Evolutionary conservation across 2,329 filamentous ascomycete genomes (phyloP).

Genomic region (Berkeleyomyces rouxiae): DNA sequence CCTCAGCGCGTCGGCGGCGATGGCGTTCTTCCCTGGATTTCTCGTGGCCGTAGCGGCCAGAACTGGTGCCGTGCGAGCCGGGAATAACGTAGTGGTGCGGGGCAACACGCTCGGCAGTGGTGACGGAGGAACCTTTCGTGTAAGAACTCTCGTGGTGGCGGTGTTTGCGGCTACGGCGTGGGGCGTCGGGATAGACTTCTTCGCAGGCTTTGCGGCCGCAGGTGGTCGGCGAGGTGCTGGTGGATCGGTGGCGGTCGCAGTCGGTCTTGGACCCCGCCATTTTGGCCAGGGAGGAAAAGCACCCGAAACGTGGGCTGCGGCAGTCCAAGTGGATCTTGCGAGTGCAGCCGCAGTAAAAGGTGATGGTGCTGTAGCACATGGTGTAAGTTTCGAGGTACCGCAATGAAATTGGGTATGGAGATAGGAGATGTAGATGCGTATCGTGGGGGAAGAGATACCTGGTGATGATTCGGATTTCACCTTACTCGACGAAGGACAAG

Average conservation of each 20-base stretch:
- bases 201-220: constrained; percentile 8
- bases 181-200: constrained; percentile 1
- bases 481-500: neutral
- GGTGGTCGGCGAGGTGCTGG: neutral
- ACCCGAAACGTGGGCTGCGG: neutral
- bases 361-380: constrained; percentile 5
- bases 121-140: neutral
- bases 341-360: constrained; percentile 3
- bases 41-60: neutral
- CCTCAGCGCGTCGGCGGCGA: neutral
- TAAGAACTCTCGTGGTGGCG: neutral
- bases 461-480: neutral
- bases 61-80: neutral
- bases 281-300: neutral
- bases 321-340: neutral
- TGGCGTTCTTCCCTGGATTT: neutral
- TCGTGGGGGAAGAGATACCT: neutral
- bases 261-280: neutral
- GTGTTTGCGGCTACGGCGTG: neutral
- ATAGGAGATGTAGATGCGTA: neutral
- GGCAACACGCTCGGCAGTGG: neutral
- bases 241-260: neutral
- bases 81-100: neutral
- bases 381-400: neutral
- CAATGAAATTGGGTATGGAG: neutral